Conservation (phyloP, 2,329 filamentous ascomycete species). For the Ophiostoma ulmi region DNA sequence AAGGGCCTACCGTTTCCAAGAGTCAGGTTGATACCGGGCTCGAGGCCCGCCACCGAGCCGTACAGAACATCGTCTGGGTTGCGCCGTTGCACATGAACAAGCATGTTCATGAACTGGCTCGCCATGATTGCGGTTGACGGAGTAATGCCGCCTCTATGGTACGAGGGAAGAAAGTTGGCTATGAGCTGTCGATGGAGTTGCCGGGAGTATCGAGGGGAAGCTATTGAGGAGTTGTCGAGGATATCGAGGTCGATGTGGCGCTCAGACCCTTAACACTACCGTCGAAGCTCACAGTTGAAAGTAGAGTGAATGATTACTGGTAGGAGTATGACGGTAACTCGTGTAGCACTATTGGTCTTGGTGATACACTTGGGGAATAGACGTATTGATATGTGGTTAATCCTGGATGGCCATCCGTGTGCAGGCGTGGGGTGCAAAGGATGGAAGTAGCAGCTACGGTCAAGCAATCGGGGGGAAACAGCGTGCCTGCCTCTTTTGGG, state of each 20-base stretch:
- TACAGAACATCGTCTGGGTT: conserved; percentile 60
- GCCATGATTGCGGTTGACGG: conserved; percentile 46
- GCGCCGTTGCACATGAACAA: conserved; percentile 57
- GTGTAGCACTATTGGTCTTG: background rate
- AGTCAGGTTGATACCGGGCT: conserved; percentile 60
- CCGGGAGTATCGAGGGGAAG: too few species aligned
- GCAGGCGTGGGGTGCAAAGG: conserved; percentile 9
- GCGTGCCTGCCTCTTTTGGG: background rate
- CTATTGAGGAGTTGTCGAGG: background rate
- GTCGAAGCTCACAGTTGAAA: background rate
- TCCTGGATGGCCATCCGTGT: background rate
- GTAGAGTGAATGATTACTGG: background rate
- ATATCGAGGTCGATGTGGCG: background rate
- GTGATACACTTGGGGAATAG: background rate
- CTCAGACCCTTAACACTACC: background rate
- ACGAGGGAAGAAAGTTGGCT: background rate
- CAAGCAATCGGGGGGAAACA: conserved; percentile 9
- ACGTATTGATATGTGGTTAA: background rate
- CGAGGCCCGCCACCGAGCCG: conserved; percentile 65
- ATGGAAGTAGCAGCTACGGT: conserved; percentile 2
- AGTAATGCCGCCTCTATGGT: too few species aligned
- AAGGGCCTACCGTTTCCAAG: conserved; percentile 60
- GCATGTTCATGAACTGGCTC: conserved; percentile 66
- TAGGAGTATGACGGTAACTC: background rate
- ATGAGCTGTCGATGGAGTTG: background rate